phyloP scores from a whole-genome alignment of 192 early-diverging fungal genomes.

The Coemansia reversa region DNA sequence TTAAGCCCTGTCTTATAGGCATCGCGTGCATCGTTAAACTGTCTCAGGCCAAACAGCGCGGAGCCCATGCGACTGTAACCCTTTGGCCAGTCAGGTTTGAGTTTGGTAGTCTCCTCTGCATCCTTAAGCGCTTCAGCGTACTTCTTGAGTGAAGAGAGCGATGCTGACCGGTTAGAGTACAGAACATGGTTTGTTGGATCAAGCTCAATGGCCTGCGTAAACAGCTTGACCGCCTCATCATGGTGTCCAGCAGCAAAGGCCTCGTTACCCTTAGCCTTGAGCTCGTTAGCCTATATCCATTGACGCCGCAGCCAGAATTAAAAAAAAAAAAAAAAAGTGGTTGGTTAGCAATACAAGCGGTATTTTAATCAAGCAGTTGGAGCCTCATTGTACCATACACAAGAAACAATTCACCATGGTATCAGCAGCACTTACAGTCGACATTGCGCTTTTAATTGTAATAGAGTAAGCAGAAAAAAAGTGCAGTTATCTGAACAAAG shows the following conservation, averaged over 20 bases:
- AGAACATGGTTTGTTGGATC: conserved; percentile 88
- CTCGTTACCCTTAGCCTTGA: conserved; percentile 80
- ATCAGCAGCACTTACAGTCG: conserved; percentile 22
- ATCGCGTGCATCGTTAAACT: conserved; percentile 69
- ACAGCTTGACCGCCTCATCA: conserved; percentile 71
- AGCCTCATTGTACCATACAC: too few species aligned
- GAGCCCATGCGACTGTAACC: conserved; percentile 90
- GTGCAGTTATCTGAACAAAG: not conserved
- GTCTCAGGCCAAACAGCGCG: conserved; percentile 74
- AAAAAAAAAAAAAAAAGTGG: not conserved
- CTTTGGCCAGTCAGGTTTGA: conserved; percentile 87
- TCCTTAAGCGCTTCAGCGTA: conserved; percentile 78
- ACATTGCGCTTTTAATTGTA: conserved; percentile 12
- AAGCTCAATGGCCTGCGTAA: conserved; percentile 82
- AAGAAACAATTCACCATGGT: too few species aligned
- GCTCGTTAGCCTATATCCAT: conserved; percentile 60
- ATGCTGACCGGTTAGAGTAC: conserved; percentile 90
- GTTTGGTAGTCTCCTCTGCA: conserved; percentile 79
- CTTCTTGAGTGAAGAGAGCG: conserved; percentile 74
- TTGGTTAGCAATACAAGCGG: not conserved
- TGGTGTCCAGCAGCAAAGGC: conserved; percentile 80
- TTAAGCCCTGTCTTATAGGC: conserved; percentile 76
- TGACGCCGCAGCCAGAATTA: too few species aligned
- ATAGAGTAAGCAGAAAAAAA: conserved; percentile 2
- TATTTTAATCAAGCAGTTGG: too few species aligned